Evolutionary conservation across 345 rosid genomes (phyloP), one percentile per base, ranked within the genome.

Genomic region (Cardamine resedifolia): DNA sequence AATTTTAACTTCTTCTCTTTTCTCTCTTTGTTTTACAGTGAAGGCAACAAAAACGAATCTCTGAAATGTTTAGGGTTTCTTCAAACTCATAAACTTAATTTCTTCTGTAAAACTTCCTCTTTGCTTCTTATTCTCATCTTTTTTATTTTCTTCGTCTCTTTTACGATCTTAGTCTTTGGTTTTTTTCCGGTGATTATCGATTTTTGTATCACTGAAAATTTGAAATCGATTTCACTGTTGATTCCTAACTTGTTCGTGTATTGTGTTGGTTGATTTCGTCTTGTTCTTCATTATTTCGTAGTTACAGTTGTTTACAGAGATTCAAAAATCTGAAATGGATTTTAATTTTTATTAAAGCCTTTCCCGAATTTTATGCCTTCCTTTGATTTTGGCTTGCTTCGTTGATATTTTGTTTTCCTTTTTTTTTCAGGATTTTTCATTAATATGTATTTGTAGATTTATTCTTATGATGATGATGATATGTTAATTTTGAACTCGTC

Each of bases 41-140:
- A 64, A 68, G 19, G 16, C 48, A 36, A 11, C 7, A 19, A n/a
- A 24, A n/a, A 9, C 38, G 60, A 57, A 58, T 70, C 69, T 71
- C 2, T 28, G 43, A 16, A 57, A 10, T n/a, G 6, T 67, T 34
- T 58, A 50, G 4, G 44, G 21, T 75, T 68, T 75, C 74, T 60
- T 28, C 74, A 63, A 61, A 15, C 59, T 64, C 58, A 5, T 9
- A 14, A 38, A 26, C n/a, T 58, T 26, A 23, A 36, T 23, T 11
- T 28, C 44, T 5, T 18, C 23, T 43, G 16, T 0, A 7, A 10
- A 12, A 4, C 1, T 41, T 51, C 16, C 12, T 24, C 20, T 48
- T 67, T 52, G 58, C 78, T 75, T 75, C 26, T 14, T 67, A 33
- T 70, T 63, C 61, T 68, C 57, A 36, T 27, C 75, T 52, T 45